phyloP scores from a whole-genome alignment of 225 moss, liverwort and hornwort species.

The Rhytidiadelphus loreus region DNA sequence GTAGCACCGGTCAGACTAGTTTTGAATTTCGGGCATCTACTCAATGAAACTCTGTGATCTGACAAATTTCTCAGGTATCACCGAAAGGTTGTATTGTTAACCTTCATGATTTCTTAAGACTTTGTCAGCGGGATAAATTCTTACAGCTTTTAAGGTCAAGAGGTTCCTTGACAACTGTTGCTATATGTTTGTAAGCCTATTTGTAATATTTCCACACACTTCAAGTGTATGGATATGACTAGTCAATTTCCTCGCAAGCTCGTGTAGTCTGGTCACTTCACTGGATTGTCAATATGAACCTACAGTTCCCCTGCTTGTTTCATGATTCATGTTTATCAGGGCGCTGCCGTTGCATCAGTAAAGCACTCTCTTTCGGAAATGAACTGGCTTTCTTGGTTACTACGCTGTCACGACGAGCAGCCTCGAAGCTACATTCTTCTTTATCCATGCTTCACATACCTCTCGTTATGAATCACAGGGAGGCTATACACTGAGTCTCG shows the following conservation, averaged over 20 bases:
- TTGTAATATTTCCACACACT: background rate
- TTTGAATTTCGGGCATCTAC: background rate
- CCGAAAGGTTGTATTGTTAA: background rate
- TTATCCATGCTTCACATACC: background rate
- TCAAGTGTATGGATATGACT: background rate
- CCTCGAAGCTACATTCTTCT: background rate
- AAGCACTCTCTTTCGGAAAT: background rate
- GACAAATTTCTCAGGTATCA: conserved; percentile 3
- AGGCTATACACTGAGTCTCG: background rate
- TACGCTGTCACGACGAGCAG: background rate
- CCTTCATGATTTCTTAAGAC: background rate
- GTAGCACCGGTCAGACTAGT: background rate
- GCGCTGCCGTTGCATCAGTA: background rate
- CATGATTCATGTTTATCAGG: background rate
- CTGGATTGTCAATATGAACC: background rate
- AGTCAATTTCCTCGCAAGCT: background rate
- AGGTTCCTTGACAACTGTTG: background rate
- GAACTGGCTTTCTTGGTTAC: background rate
- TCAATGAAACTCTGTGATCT: background rate
- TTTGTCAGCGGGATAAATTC: conserved; percentile 1
- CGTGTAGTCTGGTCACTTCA: background rate
- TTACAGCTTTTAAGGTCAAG: conserved; percentile 5
- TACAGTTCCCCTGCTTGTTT: background rate
- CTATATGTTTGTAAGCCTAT: background rate
- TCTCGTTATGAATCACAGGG: background rate